Conservation (phyloP, 768 basidiomycete genomes). For the Boletus pseudopeckii region DNA sequence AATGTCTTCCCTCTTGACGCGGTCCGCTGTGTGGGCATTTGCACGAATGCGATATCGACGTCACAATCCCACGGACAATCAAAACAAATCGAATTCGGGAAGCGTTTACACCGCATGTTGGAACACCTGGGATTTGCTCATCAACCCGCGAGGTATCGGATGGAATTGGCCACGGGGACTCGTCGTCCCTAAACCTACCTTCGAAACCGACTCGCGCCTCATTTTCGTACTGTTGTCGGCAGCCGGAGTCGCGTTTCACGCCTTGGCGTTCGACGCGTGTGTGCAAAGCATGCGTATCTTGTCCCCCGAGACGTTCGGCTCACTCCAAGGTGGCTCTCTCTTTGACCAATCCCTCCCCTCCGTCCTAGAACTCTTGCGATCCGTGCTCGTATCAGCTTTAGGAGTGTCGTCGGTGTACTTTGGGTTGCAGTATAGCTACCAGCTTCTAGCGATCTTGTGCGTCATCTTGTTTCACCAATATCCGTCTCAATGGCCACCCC, state of each 20-base stretch:
- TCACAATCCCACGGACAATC: neutral
- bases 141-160: conserved; percentile 25
- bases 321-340: conserved; percentile 33
- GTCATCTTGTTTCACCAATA: conserved; percentile 45
- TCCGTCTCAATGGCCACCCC: conserved; percentile 57
- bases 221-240: conserved; percentile 10
- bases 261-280: conserved; percentile 15
- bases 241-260: neutral
- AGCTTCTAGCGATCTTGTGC: conserved; percentile 40
- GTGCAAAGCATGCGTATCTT: conserved; percentile 24
- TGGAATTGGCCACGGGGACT: conserved; percentile 27
- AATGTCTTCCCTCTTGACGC: conserved; percentile 15
- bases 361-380: conserved; percentile 34
- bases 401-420: conserved; percentile 44
- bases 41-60: conserved; percentile 15
- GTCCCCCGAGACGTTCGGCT: conserved; percentile 38
- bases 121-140: conserved; percentile 28
- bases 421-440: conserved; percentile 42
- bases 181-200: conserved; percentile 10
- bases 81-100: neutral
- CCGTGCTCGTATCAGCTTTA: conserved; percentile 41
- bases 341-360: conserved; percentile 33
- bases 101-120: conserved; percentile 18
- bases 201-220: conserved; percentile 7
- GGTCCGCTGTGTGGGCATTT: conserved; percentile 20